Evolutionary conservation across 1,284 basidiomycete genomes (phyloP).

Genomic region (Tilletiaria anomala): DNA sequence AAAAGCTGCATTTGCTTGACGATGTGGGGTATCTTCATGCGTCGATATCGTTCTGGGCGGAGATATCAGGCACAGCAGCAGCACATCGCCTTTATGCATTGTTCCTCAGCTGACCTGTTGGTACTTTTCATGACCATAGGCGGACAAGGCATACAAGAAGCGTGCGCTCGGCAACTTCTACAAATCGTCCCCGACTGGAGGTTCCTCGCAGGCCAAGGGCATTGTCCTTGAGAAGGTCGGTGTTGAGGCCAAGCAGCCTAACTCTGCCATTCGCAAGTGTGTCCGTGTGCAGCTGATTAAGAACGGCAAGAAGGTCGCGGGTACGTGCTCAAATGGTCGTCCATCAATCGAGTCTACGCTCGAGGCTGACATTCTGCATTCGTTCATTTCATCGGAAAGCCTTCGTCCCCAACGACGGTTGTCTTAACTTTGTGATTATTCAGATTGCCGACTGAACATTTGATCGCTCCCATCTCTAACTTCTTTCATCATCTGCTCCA

Average conservation of each 20-base stretch:
- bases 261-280: constrained; percentile 99
- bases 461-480: too few relatives aligned
- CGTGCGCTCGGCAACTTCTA: constrained; percentile 98
- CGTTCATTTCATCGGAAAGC: constrained; percentile 10
- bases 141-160: constrained; percentile 99
- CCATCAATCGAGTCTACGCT: constrained; percentile 33
- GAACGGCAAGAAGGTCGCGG: constrained; percentile 91
- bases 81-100: not conserved
- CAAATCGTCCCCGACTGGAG: constrained; percentile 99
- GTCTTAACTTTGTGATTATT: constrained; percentile 41
- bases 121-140: constrained; percentile 45
- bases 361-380: not conserved
- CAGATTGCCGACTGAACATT: too few relatives aligned
- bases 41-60: too few relatives aligned
- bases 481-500: too few relatives aligned
- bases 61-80: too few relatives aligned
- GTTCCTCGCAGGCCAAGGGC: constrained; percentile 98
- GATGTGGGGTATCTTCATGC: too few relatives aligned
- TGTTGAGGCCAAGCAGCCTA: constrained; percentile 84
- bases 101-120: not conserved
- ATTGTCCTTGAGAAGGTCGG: constrained; percentile 98
- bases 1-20: too few relatives aligned
- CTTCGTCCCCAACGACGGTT: constrained; percentile 68
- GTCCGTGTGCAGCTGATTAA: constrained; percentile 99
- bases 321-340: too few relatives aligned